These are phyloP conservation scores for Porodaedalea pini DNA, from an alignment of 1,284 basidiomycete species.

Conservation along the genomic window DNA sequence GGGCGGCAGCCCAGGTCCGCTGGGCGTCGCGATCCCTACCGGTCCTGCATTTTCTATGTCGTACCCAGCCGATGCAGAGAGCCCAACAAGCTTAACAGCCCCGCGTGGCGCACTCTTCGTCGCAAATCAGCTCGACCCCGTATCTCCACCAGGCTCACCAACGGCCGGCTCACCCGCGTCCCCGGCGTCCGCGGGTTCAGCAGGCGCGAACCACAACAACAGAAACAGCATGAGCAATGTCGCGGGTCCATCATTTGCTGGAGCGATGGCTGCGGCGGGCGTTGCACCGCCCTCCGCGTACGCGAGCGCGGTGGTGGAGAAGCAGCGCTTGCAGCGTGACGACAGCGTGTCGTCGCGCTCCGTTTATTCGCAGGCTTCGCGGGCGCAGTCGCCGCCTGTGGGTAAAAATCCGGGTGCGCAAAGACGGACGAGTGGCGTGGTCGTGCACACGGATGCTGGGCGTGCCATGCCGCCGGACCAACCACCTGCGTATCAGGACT, in stretches of 20 bases:
- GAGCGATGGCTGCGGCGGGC: neutral
- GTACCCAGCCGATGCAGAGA: neutral
- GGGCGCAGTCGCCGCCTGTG: neutral
- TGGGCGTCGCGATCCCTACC: slow-evolving; percentile 15
- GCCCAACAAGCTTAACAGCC: slow-evolving; percentile 10
- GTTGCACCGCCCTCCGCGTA: neutral
- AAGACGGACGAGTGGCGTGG: slow-evolving; percentile 2
- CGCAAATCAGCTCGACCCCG: slow-evolving; percentile 11
- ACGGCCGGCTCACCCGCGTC: neutral
- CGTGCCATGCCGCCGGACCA: neutral
- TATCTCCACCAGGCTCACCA: slow-evolving; percentile 7
- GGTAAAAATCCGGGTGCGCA: neutral
- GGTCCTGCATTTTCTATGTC: slow-evolving; percentile 9
- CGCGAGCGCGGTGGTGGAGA: neutral
- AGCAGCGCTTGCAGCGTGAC: slow-evolving; percentile 3
- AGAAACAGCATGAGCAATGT: neutral
- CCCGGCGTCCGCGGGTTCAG: neutral
- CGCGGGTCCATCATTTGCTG: neutral
- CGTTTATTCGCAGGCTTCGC: slow-evolving; percentile 17
- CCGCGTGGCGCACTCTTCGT: slow-evolving; percentile 11
- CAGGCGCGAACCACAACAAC: neutral
- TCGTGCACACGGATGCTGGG: slow-evolving; percentile 18
- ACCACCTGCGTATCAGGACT: slow-evolving; percentile 10
- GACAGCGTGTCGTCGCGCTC: slow-evolving; percentile 6
- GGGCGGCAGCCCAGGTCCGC: slow-evolving; percentile 2